These are phyloP conservation scores for Phaeosphaeriaceae sp. DNA, from an alignment of 2,329 filamentous ascomycete species.

Conservation along the genomic window DNA sequence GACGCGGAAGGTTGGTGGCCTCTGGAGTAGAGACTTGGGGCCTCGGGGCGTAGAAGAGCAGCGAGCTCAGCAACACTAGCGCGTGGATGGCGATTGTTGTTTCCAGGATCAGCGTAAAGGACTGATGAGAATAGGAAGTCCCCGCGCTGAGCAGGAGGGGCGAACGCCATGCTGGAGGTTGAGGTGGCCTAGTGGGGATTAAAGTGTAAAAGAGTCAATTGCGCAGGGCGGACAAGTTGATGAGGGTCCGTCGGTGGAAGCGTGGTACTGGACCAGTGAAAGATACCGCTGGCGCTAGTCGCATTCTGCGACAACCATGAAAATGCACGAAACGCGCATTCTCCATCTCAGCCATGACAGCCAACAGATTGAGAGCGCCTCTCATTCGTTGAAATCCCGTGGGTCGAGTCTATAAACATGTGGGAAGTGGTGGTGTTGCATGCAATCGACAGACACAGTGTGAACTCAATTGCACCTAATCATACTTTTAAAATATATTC, in stretches of 20 bases:
- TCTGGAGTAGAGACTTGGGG: constrained; percentile 19
- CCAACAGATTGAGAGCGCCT: not conserved
- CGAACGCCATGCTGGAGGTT: constrained; percentile 19
- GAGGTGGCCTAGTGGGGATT: not conserved
- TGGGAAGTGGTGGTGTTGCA: too few relatives aligned
- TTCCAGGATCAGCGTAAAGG: constrained; percentile 41
- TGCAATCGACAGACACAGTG: too few relatives aligned
- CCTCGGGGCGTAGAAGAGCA: constrained; percentile 37
- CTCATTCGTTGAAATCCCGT: not conserved
- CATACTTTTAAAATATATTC: too few relatives aligned
- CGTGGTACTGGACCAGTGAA: not conserved
- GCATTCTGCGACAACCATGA: not conserved
- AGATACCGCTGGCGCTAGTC: not conserved
- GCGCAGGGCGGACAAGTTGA: not conserved
- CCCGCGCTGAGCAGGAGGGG: constrained; percentile 34
- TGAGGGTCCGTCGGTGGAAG: not conserved
- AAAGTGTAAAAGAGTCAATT: not conserved
- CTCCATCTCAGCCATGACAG: too few relatives aligned
- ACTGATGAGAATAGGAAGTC: constrained; percentile 40
- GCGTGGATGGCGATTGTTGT: constrained; percentile 40
- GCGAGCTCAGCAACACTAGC: constrained; percentile 40
- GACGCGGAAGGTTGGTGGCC: constrained; percentile 7
- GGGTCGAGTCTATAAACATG: too few relatives aligned
- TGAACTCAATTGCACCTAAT: too few relatives aligned
- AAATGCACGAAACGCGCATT: not conserved